These are phyloP conservation scores for Microthlaspi erraticum DNA, from an alignment of 345 rosid species.

Conservation along the genomic window DNA sequence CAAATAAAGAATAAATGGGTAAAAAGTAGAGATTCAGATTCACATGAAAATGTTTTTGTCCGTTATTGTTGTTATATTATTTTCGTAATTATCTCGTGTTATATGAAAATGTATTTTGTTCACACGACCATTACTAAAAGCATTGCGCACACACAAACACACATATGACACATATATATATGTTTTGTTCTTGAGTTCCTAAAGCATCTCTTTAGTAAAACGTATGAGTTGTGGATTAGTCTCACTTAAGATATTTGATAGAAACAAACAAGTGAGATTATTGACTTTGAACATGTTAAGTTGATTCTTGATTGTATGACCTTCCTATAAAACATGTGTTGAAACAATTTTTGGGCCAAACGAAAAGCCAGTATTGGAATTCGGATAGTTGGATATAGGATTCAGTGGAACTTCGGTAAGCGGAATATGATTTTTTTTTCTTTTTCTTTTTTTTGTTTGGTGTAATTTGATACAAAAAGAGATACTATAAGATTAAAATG, in stretches of 20 bases:
- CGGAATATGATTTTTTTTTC: too few species aligned
- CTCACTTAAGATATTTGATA: constrained; percentile 1
- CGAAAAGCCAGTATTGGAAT: not conserved
- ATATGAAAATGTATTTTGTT: constrained; percentile 1
- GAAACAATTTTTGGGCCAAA: not conserved
- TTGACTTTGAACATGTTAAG: not conserved
- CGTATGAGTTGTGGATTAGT: constrained; percentile 9
- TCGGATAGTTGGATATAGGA: not conserved
- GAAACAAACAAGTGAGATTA: not conserved
- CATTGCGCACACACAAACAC: too few species aligned
- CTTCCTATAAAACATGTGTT: not conserved
- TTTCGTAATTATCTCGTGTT: not conserved
- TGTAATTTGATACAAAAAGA: too few species aligned
- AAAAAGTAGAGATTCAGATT: constrained; percentile 26
- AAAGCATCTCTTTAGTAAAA: constrained; percentile 9
- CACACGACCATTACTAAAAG: not conserved
- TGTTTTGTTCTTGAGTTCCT: not conserved
- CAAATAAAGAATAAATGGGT: constrained; percentile 33
- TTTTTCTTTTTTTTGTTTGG: too few species aligned
- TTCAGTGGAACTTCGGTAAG: too few species aligned
- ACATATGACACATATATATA: not conserved
- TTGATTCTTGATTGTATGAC: not conserved
- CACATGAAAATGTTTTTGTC: constrained; percentile 23
- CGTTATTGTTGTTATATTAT: not conserved
- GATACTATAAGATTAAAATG: too few species aligned